phyloP scores from a whole-genome alignment of 2,329 filamentous ascomycete species.

The Chrysosporium queenslandicum region DNA sequence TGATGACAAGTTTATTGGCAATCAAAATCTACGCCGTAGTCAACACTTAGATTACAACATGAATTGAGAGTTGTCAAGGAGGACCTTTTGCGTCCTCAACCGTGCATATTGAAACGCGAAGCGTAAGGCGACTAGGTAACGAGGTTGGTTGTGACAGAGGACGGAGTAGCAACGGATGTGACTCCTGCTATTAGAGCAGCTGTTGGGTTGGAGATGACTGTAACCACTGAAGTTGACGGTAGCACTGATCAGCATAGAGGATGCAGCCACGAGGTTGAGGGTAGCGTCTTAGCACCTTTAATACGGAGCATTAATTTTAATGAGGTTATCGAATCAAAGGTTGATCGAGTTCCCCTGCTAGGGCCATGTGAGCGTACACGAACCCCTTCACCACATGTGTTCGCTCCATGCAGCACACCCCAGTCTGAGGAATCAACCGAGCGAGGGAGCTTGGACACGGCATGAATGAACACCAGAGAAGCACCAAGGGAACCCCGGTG shows the following conservation, averaged over 20 bases:
- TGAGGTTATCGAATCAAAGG: neutral
- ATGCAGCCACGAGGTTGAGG: constrained; percentile 5
- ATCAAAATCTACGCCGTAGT: neutral
- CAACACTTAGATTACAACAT: no score
- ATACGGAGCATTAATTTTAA: neutral
- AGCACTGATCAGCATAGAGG: constrained; percentile 12
- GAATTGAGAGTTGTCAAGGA: no score
- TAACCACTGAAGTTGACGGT: constrained; percentile 15
- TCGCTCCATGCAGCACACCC: neutral
- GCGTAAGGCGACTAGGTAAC: neutral
- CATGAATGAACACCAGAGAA: neutral
- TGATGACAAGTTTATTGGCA: neutral
- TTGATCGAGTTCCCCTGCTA: neutral
- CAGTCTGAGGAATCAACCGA: neutral
- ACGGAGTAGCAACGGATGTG: neutral
- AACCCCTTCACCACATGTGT: constrained; percentile 9
- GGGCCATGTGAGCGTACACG: constrained; percentile 6
- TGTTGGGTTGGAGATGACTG: constrained; percentile 10
- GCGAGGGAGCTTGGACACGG: neutral
- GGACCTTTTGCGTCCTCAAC: no score
- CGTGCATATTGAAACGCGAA: no score
- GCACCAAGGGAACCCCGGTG: neutral
- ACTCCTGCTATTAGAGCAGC: neutral
- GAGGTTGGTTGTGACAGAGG: no score
- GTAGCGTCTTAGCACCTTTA: constrained; percentile 1